Evolutionary conservation across 768 basidiomycete species (phyloP).

Genomic region (Lactarius pseudohatsudake): DNA sequence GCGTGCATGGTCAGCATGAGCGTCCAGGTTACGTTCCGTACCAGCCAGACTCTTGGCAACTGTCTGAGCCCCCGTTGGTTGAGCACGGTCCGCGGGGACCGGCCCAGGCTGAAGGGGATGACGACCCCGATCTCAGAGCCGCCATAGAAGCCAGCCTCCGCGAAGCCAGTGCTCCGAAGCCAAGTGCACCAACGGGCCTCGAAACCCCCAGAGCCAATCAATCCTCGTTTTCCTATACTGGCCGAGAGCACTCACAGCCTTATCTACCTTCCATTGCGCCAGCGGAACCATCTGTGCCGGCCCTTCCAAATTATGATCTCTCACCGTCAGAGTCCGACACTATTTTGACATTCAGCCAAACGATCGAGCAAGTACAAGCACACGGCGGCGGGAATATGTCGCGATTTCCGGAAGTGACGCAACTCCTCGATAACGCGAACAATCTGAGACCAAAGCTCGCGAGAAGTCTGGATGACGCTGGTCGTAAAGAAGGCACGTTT

Average conservation of each 20-base stretch:
- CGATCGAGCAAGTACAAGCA: conserved; percentile 78
- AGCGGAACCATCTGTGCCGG: conserved; percentile 46
- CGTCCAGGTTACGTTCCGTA: conserved; percentile 71
- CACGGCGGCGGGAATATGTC: conserved; percentile 77
- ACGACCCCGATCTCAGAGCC: conserved; percentile 88
- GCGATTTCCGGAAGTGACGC: conserved; percentile 79
- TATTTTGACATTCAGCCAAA: conserved; percentile 88
- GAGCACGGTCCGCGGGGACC: conserved; percentile 37
- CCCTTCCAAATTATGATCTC: conserved; percentile 77
- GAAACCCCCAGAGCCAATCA: conserved; percentile 54
- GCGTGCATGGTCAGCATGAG: conserved; percentile 43
- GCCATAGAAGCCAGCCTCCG: conserved; percentile 94
- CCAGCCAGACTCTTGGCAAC: conserved; percentile 57
- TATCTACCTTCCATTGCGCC: conserved; percentile 43
- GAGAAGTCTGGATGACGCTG: conserved; percentile 79
- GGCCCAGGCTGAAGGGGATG: conserved; percentile 59
- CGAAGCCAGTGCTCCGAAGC: conserved; percentile 76
- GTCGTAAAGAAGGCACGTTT: conserved; percentile 76
- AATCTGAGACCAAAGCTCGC: conserved; percentile 78
- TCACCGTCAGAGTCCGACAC: conserved; percentile 79
- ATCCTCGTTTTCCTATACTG: conserved; percentile 36
- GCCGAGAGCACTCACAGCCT: conserved; percentile 45
- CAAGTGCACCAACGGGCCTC: conserved; percentile 70
- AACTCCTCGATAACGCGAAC: conserved; percentile 82
- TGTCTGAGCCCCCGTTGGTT: conserved; percentile 66